These are phyloP conservation scores for Phalaenopsis hybrid DNA, from an alignment of 116 monocot species.

Conservation along the genomic window DNA sequence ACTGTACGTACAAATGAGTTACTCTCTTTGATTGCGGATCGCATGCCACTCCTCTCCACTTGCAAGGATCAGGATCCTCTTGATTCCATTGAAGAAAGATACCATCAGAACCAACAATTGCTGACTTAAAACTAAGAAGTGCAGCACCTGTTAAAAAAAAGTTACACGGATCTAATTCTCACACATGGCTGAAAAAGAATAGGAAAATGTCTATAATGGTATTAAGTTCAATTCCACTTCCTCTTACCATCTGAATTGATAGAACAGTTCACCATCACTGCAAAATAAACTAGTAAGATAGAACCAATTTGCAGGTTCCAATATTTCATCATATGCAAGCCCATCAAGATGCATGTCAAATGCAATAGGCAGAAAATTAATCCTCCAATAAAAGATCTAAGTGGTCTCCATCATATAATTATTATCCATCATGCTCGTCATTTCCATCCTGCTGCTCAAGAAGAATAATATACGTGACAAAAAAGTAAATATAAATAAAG, in stretches of 20 bases:
- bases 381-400: conserved; percentile 13
- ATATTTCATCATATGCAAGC: conserved; percentile 27
- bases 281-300: conserved; percentile 16
- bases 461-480: background rate
- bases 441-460: background rate
- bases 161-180: conserved; percentile 1
- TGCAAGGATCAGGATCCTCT: conserved; percentile 89
- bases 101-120: conserved; percentile 67
- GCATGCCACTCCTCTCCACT: conserved; percentile 83
- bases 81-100: conserved; percentile 71
- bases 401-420: conserved; percentile 6
- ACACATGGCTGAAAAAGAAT: background rate
- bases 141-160: conserved; percentile 53
- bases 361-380: conserved; percentile 17
- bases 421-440: background rate
- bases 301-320: conserved; percentile 15
- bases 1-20: conserved; percentile 55
- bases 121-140: conserved; percentile 63
- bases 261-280: conserved; percentile 14
- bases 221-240: background rate
- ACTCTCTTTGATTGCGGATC: conserved; percentile 65
- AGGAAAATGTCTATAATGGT: background rate
- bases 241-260: conserved; percentile 62
- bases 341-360: conserved; percentile 37
- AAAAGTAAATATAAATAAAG: background rate